Percentiles rank a stretch among this genome's conserved stretches.
Evolutionary conservation across 2,329 filamentous ascomycete species (phyloP).

Genomic region (Fusarium nygamai): DNA sequence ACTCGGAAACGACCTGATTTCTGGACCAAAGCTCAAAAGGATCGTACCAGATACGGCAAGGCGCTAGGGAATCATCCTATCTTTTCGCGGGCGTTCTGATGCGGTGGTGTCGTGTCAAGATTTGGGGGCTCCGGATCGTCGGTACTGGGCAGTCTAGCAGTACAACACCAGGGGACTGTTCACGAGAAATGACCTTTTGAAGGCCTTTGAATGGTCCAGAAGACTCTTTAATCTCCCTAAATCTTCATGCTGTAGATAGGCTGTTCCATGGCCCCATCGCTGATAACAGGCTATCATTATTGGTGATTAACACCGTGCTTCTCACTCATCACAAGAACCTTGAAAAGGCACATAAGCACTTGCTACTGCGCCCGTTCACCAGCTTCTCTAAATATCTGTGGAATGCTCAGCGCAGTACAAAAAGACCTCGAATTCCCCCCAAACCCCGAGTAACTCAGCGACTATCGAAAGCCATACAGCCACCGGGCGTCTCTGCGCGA

Average conservation of each 20-base stretch:
- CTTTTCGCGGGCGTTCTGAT: conserved; percentile 17
- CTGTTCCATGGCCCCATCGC: background rate
- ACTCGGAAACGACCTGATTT: background rate
- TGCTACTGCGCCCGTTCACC: background rate
- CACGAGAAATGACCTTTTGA: background rate
- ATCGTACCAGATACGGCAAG: conserved; percentile 8
- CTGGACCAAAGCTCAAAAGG: background rate
- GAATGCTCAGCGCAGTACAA: conserved; percentile 12
- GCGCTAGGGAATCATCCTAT: conserved; percentile 20
- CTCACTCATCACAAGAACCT: background rate
- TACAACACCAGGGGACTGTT: background rate
- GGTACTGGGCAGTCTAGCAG: background rate
- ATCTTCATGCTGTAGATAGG: background rate
- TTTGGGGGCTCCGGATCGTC: background rate
- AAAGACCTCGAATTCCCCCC: background rate
- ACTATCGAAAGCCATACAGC: conserved; percentile 25
- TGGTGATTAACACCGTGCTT: background rate
- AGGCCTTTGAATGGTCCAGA: background rate
- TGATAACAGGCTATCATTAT: background rate
- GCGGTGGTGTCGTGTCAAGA: conserved; percentile 17
- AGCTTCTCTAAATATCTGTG: background rate
- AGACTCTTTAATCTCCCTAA: background rate
- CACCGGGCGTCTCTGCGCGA: conserved; percentile 3
- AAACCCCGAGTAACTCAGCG: background rate
- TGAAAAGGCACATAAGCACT: conserved; percentile 14